Evolutionary conservation across 2,329 filamentous ascomycete genomes (phyloP).

Genomic region (Plectosphaerella sp.): DNA sequence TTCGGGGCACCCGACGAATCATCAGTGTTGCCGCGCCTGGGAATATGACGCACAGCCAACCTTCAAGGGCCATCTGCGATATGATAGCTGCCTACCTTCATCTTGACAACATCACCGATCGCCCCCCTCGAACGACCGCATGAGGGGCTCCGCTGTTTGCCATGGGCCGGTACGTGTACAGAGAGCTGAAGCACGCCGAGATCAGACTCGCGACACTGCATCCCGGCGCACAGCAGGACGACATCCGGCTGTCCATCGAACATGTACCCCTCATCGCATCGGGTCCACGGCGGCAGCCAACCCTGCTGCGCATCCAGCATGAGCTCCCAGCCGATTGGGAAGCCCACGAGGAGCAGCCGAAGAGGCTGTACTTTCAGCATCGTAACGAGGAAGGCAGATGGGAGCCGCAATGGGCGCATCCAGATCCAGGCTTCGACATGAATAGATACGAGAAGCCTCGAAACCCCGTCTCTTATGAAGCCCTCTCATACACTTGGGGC

Average conservation of each 20-base stretch:
- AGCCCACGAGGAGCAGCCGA: background rate
- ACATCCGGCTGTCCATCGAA: background rate
- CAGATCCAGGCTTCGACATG: no score
- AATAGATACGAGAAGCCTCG: no score
- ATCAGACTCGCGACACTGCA: background rate
- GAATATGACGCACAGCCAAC: no score
- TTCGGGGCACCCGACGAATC: no score
- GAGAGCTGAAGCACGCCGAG: background rate
- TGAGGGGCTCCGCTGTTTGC: no score
- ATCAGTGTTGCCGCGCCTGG: no score
- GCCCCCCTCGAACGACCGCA: no score
- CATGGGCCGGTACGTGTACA: background rate
- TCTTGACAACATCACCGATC: no score
- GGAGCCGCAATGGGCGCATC: background rate
- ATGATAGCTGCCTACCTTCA: no score
- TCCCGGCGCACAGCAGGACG: background rate
- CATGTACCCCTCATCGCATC: background rate
- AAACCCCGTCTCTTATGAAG: background rate
- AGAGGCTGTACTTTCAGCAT: background rate
- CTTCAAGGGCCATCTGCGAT: no score
- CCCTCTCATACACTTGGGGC: background rate
- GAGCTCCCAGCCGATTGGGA: background rate
- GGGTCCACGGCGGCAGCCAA: no score
- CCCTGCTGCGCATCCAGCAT: background rate
- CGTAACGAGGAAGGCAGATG: slow-evolving; percentile 13